phyloP scores from a whole-genome alignment of 1,284 basidiomycete species.

The Exsudoporus floridanus region DNA sequence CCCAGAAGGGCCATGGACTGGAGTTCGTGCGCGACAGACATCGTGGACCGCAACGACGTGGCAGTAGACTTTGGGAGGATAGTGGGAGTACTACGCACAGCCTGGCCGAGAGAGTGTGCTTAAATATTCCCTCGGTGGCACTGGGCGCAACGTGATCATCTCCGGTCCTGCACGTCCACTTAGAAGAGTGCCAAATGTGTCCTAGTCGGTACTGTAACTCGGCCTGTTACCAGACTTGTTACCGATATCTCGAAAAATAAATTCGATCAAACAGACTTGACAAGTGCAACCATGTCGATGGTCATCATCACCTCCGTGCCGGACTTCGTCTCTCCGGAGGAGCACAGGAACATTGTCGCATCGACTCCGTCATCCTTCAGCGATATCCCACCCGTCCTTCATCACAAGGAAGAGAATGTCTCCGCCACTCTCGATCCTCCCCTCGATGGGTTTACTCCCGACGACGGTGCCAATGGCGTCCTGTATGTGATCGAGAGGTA shows the following conservation, averaged over 20 bases:
- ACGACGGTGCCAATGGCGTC: slow-evolving; percentile 56
- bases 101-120: background rate
- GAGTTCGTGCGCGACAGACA: slow-evolving; percentile 24
- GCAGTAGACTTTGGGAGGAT: background rate
- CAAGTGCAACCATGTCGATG: slow-evolving; percentile 2
- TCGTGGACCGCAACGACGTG: background rate
- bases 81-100: too few relatives aligned
- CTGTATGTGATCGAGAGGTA: slow-evolving; percentile 85
- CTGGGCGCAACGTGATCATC: too few relatives aligned
- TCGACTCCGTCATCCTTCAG: slow-evolving; percentile 80
- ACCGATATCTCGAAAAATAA: background rate
- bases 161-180: too few relatives aligned
- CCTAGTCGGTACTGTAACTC: too few relatives aligned
- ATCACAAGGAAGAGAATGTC: slow-evolving; percentile 70
- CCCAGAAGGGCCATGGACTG: slow-evolving; percentile 44
- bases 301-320: slow-evolving; percentile 50
- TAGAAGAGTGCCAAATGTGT: too few relatives aligned
- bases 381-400: slow-evolving; percentile 78
- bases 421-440: slow-evolving; percentile 66
- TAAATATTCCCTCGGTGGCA: slow-evolving; percentile 16
- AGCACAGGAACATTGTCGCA: slow-evolving; percentile 62
- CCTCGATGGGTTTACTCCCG: slow-evolving; percentile 52
- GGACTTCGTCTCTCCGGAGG: slow-evolving; percentile 61
- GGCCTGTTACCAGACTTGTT: too few relatives aligned
- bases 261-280: background rate